Conservation (phyloP, 495 filamentous ascomycete genomes). For the Daldinia childiae region DNA sequence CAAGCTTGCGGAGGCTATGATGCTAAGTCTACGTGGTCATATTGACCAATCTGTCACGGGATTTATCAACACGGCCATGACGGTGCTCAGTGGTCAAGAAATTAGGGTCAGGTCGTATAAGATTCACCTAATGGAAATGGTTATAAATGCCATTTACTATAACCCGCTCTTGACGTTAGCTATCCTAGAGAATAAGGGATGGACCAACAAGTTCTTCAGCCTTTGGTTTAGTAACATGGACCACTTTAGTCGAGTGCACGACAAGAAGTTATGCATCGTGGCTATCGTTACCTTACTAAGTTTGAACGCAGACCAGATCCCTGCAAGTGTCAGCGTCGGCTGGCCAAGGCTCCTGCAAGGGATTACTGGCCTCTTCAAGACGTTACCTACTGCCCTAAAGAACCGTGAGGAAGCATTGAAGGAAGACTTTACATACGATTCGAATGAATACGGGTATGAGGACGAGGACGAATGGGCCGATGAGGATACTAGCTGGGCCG, state of each 20-base stretch:
- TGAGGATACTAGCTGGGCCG: constrained; percentile 66
- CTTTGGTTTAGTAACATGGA: constrained; percentile 97
- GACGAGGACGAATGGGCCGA: constrained; percentile 82
- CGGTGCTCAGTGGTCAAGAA: constrained; percentile 72
- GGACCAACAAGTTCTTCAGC: constrained; percentile 99
- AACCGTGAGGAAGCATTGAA: constrained; percentile 92
- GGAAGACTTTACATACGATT: constrained; percentile 81
- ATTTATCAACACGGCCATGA: constrained; percentile 91
- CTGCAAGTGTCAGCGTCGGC: constrained; percentile 87
- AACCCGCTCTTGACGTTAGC: constrained; percentile 85
- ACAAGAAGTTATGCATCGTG: constrained; percentile 97
- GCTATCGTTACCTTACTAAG: constrained; percentile 88
- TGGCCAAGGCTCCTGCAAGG: constrained; percentile 95
- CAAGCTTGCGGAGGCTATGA: constrained; percentile 96
- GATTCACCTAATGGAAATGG: constrained; percentile 98
- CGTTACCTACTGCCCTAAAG: constrained; percentile 84
- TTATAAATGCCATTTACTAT: constrained; percentile 98
- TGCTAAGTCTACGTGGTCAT: constrained; percentile 92
- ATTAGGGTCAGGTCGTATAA: constrained; percentile 87
- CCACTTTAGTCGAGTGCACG: constrained; percentile 90
- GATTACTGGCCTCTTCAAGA: constrained; percentile 89
- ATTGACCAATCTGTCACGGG: constrained; percentile 86
- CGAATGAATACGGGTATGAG: constrained; percentile 75
- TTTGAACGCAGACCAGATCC: constrained; percentile 78
- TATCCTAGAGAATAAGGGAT: constrained; percentile 85